Evolutionary conservation across 2,329 filamentous ascomycete species (phyloP), one percentile per base, ranked within the genome.

Genomic region (Xylaria sp.): DNA sequence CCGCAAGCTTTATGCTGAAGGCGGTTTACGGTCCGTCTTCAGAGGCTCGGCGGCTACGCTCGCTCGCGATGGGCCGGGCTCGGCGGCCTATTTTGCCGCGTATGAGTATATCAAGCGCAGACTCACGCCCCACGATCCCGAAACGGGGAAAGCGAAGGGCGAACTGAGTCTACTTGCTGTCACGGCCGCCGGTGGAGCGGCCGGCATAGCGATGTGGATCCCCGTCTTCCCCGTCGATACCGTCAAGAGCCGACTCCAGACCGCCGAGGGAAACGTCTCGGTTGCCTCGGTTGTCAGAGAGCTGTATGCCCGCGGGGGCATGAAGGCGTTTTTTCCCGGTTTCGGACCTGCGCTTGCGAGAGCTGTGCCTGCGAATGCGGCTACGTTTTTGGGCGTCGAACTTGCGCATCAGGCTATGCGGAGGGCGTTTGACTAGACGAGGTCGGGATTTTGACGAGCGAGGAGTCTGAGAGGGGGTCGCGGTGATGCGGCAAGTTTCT

Each of bases 151-250:
- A 77, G 87, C 92, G 2, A 88, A 85, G 4, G 94, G 94, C 48
- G 85, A 96, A 74, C 82, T 98, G 66, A 95, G 91, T 76, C 84
- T 99, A 70, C 83, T 88, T 1, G 96, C 96, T 12, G 87, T 99
- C 65, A 93, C 94, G 75, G 87, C 89, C 32, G 96, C 96, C 1
- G 96, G 96, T 75, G 96, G 93, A 70, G 92, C 91, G 4, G 96
- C 96, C 0, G 96, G 96, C 77, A 89, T 99, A 30, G 96, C 96
- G 70, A 99, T 99, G 96, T 99, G 96, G 96, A 96, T 97, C 73
- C 94, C 96, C 62, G 94, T 99, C 48, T 99, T 99, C 87, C 96
- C 96, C 25, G 87, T 99, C 72, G 96, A 99, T 78, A 99, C 96
- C 0, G 90, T 99, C 83, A 99, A 99, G 88, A 94, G 91, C 71